Percentiles rank a stretch among this genome's conserved stretches.
Conservation (phyloP, 148 eudicot genomes). For the Fagopyrum homotropicum region DNA sequence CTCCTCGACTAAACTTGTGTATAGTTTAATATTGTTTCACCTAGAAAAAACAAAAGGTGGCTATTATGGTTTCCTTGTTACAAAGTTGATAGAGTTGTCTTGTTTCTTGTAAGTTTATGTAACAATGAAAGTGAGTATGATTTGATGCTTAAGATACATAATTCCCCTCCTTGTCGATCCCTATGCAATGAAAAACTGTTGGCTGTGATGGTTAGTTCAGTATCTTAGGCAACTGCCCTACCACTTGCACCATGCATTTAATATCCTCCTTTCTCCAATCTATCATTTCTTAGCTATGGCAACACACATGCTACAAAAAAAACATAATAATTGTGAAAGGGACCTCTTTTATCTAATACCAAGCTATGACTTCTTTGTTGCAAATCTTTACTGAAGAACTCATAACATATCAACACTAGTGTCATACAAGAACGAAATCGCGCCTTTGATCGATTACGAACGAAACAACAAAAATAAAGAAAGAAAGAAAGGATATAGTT, state of each 20-base stretch:
- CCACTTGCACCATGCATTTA: constrained; percentile 7
- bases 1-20: no score
- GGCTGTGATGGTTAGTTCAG: not conserved
- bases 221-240: not conserved
- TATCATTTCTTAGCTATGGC: not conserved
- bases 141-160: not conserved
- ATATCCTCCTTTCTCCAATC: not conserved
- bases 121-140: not conserved
- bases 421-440: not conserved
- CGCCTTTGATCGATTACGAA: not conserved
- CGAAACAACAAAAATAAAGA: not conserved
- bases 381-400: not conserved
- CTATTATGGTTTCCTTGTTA: no score
- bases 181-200: not conserved
- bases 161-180: not conserved
- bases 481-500: not conserved
- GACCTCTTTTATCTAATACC: not conserved
- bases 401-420: not conserved
- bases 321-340: constrained; percentile 8
- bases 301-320: not conserved
- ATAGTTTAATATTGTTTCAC: no score
- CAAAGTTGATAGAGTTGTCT: no score
- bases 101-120: not conserved
- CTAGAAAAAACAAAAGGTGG: no score
- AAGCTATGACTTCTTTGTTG: not conserved